A percentile compares a stretch with the other conserved stretches of the same genome.
phyloP scores from a whole-genome alignment of 345 rosid genomes.

The Gossypium longicalyx region DNA sequence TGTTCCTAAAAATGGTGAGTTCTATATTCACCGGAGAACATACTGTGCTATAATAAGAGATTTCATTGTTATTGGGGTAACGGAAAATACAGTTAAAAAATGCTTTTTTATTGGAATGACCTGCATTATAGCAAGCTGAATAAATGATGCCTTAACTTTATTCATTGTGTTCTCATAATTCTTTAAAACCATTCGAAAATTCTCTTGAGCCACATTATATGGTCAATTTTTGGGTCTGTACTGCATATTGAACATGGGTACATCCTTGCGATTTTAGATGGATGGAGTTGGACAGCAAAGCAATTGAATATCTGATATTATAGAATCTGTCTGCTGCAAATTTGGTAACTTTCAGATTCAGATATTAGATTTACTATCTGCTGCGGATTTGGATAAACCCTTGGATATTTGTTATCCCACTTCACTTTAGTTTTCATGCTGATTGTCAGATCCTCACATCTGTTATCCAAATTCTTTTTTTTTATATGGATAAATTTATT shows the following conservation, averaged over 20 bases:
- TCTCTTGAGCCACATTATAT: background rate
- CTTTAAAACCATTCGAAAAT: background rate
- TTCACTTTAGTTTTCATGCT: background rate
- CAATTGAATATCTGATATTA: background rate
- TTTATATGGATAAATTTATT: too few relatives aligned
- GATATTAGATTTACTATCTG: too few relatives aligned
- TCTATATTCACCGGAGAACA: background rate
- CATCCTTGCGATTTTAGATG: background rate
- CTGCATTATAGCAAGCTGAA: background rate
- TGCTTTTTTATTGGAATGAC: background rate
- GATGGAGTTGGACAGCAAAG: background rate
- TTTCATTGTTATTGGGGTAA: background rate
- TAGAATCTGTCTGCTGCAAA: background rate
- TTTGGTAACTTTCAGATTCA: too few relatives aligned
- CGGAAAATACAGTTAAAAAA: constrained; percentile 1
- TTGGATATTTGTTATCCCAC: background rate
- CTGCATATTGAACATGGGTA: background rate
- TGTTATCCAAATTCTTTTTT: background rate
- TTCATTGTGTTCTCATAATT: background rate
- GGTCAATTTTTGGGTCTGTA: background rate
- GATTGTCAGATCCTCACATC: background rate
- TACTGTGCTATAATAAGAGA: background rate
- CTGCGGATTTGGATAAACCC: background rate
- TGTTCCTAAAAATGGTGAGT: constrained; percentile 39
- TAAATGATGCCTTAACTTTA: background rate